Evolutionary conservation across 2,329 filamentous ascomycete species (phyloP), one percentile per base, ranked within the genome.

Genomic region (Aspergillus tubingensis): DNA sequence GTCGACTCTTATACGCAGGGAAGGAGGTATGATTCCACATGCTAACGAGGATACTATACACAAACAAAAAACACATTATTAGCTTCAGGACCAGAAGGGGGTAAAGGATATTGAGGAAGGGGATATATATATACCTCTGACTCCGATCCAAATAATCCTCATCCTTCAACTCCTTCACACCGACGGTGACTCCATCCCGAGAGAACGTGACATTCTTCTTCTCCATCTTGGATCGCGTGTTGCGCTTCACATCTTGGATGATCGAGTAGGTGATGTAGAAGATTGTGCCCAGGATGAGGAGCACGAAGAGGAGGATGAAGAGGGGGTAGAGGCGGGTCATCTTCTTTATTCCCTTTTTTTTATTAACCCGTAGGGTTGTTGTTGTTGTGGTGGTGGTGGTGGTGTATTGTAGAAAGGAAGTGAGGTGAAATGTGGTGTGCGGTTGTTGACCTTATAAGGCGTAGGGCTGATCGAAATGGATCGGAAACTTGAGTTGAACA

Each of bases 91-190:
- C n/a, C 21, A 23, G 21, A 51, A 10, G 44, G 41, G 21, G 44
- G 25, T 59, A 11, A 25, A 25, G 23, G 7, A 25, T 25, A 25
- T 25, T 25, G 38, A 38, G 25, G 13, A 25, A 15, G 10, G 6
- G 21, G 8, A n/a, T 25, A 25, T 25, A 50, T 25, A 50, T 68
- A 27, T 65, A 82, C 80, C 78, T 83, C 74, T 88, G 86, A 50
- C 84, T 86, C 72, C 76, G 81, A 70, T 88, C 86, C 65, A 82
- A 81, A 67, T 86, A 85, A 36, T 84, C 80, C 76, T 88, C 86
- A 4, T 81, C 78, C 25, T 76, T 77, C 10, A 85, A 66, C 67
- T 87, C 82, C 73, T 84, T 86, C 48, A 88, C 82, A 1, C 83
- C 83, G 8, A 88, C 85, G 63, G 83, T 83, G 65, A 86, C 81